Evolutionary conservation across 2,329 filamentous ascomycete species (phyloP), one percentile per base, ranked within the genome.

Genomic region (Aspergillus fumigatus): DNA sequence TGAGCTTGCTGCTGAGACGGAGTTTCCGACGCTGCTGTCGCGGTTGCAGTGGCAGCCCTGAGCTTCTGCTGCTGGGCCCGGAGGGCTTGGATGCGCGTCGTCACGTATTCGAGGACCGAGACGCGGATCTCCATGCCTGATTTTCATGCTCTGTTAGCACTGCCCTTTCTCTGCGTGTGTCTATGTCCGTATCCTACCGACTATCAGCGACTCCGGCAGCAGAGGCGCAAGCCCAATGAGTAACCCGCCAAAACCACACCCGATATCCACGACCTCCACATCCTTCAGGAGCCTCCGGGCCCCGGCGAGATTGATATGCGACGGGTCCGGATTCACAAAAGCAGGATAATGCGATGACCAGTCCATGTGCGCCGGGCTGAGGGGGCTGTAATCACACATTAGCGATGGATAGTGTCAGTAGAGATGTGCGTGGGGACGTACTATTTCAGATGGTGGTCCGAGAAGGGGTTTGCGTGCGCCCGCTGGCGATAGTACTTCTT

Each of bases 391-490:
- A 53, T 8, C 19, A 51, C 11, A 35, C n/a, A 21, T 53, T 23
- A 23, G 25, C 25, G 51, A 50, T 25, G 48, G n/a, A 38, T 35
- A 48, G 21, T 35, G 27, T n/a, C 19, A 11, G 10, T 29, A 10
- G 21, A 38, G n/a, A 2, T 11, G 11, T 5, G 32, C 8, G n/a
- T 17, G 19, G 17, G 2, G 48, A 79, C 85, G 67, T 83, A 96
- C 94, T 99, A 99, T 67, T 83, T 82, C 71, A 99, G 80, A 56
- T 84, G 80, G 79, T 99, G 94, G 69, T 99, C 94, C 2, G 93
- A 97, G 77, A 99, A 99, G 6, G 93, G 92, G 78, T 99, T 99
- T 61, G 94, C 94, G 77, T 99, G 94, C 40, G 94, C 94, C 73
- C 94, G 85, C 76, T 99, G 94, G 55, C 94, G 86, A 74, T 96